Conservation (phyloP, 306 rosid species). For the Datisca glomerata region DNA sequence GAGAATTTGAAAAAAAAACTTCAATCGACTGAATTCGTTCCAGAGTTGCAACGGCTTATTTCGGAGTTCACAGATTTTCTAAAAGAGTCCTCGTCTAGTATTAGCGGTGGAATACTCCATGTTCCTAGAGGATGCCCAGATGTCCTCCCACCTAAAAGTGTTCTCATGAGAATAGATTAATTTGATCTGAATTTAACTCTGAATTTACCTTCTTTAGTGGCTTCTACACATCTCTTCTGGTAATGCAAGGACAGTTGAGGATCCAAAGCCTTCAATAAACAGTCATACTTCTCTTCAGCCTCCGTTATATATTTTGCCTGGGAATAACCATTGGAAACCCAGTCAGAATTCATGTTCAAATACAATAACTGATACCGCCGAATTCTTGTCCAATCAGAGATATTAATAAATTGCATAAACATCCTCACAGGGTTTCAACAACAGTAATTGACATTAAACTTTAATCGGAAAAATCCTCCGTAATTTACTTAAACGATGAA, state of each 20-base stretch:
- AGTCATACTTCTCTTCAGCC: conserved; percentile 65
- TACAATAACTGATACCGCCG: no score
- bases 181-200: not conserved
- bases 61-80: conserved; percentile 25
- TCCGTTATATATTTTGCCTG: conserved; percentile 74
- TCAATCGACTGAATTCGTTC: no score
- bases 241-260: conserved; percentile 51
- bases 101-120: conserved; percentile 71
- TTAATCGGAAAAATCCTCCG: no score
- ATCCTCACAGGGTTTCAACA: no score
- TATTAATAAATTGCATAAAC: no score
- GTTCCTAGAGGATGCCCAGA: conserved; percentile 61
- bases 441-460: no score
- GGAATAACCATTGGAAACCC: conserved; percentile 7
- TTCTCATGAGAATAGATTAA: not conserved
- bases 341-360: not conserved
- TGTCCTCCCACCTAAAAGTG: conserved; percentile 64
- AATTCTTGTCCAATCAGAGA: no score
- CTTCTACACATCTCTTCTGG: conserved; percentile 82
- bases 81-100: conserved; percentile 60
- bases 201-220: conserved; percentile 71
- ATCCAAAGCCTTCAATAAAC: conserved; percentile 44
- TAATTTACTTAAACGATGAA: no score
- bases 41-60: no score
- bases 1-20: no score